These are phyloP conservation scores for Nitzschia palea DNA, from an alignment of 108 stramenopile genomes.

Conservation along the genomic window DNA sequence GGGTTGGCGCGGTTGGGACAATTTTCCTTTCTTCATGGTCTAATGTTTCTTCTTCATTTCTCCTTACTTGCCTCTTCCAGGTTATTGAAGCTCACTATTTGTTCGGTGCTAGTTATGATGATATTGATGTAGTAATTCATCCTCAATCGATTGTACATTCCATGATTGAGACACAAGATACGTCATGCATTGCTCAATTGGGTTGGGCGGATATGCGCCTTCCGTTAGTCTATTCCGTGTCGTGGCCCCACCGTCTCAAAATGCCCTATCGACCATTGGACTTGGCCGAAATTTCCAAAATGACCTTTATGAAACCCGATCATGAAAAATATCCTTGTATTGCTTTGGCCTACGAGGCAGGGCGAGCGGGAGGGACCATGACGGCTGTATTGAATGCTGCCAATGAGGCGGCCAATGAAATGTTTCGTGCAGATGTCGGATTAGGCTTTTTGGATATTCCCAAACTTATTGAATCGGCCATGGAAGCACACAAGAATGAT, in stretches of 20 bases:
- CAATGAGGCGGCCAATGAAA: slow-evolving; percentile 96
- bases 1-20: neutral
- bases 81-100: slow-evolving; percentile 98
- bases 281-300: slow-evolving; percentile 69
- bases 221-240: slow-evolving; percentile 93
- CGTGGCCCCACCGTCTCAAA: slow-evolving; percentile 94
- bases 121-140: slow-evolving; percentile 97
- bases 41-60: neutral
- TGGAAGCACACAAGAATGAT: slow-evolving; percentile 95
- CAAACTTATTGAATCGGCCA: slow-evolving; percentile 87
- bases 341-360: slow-evolving; percentile 90
- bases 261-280: slow-evolving; percentile 92
- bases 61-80: slow-evolving; percentile 24
- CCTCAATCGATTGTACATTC: slow-evolving; percentile 97
- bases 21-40: slow-evolving; percentile 2
- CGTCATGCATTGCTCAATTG: slow-evolving; percentile 92
- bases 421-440: slow-evolving; percentile 89
- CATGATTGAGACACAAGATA: slow-evolving; percentile 96
- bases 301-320: slow-evolving; percentile 93
- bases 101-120: slow-evolving; percentile 95
- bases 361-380: slow-evolving; percentile 93
- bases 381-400: slow-evolving; percentile 96
- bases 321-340: slow-evolving; percentile 94
- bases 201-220: slow-evolving; percentile 98
- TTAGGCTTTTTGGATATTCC: slow-evolving; percentile 93